Conservation (phyloP, 2,329 filamentous ascomycete species). For the Neofusicoccum parvum region DNA sequence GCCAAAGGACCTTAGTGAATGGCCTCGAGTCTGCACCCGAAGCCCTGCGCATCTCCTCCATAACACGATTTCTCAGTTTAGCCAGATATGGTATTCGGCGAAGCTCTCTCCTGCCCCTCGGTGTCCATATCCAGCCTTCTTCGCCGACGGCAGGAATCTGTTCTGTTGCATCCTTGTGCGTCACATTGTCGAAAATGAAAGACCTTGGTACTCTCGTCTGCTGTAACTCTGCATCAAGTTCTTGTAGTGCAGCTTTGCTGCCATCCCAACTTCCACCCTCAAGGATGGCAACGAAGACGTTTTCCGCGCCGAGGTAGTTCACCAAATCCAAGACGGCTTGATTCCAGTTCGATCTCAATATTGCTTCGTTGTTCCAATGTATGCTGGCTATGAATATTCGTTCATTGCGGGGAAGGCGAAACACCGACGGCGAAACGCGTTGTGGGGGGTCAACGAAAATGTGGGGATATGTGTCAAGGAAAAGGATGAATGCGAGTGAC, state of each 20-base stretch:
- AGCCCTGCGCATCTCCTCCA: constrained; percentile 60
- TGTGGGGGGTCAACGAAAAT: not conserved
- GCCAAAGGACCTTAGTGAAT: constrained; percentile 63
- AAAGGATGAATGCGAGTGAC: not conserved
- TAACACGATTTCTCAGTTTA: constrained; percentile 61
- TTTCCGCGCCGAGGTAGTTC: constrained; percentile 59
- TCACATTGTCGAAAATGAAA: constrained; percentile 60
- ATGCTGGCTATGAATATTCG: constrained; percentile 69
- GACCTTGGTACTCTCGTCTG: constrained; percentile 55
- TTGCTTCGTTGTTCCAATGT: constrained; percentile 66
- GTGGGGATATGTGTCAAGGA: not conserved
- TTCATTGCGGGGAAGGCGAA: not conserved
- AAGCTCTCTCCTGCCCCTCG: constrained; percentile 54
- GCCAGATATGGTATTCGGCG: constrained; percentile 71
- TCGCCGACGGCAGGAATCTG: constrained; percentile 29
- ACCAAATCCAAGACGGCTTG: constrained; percentile 60
- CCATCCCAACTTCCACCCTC: constrained; percentile 72
- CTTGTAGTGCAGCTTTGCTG: constrained; percentile 63
- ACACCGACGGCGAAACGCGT: not conserved
- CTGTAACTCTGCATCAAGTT: constrained; percentile 59
- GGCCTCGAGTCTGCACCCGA: constrained; percentile 2
- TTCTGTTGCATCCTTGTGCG: constrained; percentile 57
- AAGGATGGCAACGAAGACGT: constrained; percentile 68
- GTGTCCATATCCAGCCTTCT: constrained; percentile 66
- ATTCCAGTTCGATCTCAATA: constrained; percentile 66